Evolutionary conservation across 352 stramenopile species (phyloP).

Genomic region (Pythium biforme): DNA sequence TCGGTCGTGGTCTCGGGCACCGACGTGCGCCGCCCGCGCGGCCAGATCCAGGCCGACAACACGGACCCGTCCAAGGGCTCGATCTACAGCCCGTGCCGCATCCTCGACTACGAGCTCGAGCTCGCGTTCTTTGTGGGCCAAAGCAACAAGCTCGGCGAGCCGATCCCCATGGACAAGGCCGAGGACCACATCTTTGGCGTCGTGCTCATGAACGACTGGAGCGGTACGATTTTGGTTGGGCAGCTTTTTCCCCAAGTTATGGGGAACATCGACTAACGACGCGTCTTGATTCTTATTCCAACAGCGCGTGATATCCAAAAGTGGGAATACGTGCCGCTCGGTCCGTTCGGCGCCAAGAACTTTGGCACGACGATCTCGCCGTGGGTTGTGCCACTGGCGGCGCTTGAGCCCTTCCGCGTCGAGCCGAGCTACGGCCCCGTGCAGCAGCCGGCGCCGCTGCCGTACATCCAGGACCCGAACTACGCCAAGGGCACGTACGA

Average conservation of each 20-base stretch:
- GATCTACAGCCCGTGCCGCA: slow-evolving; percentile 83
- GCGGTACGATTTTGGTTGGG: slow-evolving; percentile 44
- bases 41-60: slow-evolving; percentile 92
- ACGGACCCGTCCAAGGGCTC: slow-evolving; percentile 91
- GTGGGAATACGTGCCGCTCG: slow-evolving; percentile 98
- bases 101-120: slow-evolving; percentile 97
- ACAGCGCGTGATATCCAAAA: slow-evolving; percentile 90
- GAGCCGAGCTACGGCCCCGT: slow-evolving; percentile 89
- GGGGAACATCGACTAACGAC: neutral
- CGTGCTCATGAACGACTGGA: slow-evolving; percentile 98
- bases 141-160: slow-evolving; percentile 85
- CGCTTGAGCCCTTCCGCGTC: slow-evolving; percentile 92
- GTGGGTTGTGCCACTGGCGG: slow-evolving; percentile 95
- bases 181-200: slow-evolving; percentile 96
- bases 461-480: slow-evolving; percentile 92
- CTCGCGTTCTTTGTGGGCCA: slow-evolving; percentile 94
- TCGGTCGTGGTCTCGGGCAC: slow-evolving; percentile 90
- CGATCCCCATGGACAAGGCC: slow-evolving; percentile 89
- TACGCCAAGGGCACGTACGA: slow-evolving; percentile 90
- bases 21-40: slow-evolving; percentile 79
- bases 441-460: slow-evolving; percentile 85
- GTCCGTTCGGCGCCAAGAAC: slow-evolving; percentile 97
- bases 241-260: no score
- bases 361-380: slow-evolving; percentile 96
- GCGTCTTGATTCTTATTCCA: neutral